Evolutionary conservation across 805 yeast species (phyloP).

Genomic region (Metschnikowia orientalis): DNA sequence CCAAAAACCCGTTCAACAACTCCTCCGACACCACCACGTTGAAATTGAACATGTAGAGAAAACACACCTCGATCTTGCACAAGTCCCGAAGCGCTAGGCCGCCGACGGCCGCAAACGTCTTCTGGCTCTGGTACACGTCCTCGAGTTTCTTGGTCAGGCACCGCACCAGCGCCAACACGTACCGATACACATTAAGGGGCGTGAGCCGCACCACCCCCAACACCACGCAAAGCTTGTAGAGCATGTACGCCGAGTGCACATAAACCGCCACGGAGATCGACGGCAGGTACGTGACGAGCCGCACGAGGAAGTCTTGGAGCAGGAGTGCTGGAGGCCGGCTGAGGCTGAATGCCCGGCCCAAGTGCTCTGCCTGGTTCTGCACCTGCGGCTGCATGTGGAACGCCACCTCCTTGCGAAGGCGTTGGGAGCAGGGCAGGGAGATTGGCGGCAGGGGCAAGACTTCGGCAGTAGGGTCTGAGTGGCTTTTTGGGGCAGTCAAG

Average conservation of each 20-base stretch:
- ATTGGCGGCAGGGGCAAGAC: conserved; percentile 3
- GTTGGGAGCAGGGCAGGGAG: conserved; percentile 11
- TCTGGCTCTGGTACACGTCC: conserved; percentile 42
- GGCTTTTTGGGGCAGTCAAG: too few species aligned
- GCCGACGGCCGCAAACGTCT: conserved; percentile 40
- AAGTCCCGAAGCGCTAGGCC: conserved; percentile 44
- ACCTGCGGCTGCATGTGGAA: conserved; percentile 17
- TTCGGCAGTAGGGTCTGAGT: too few species aligned
- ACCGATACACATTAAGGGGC: conserved; percentile 35
- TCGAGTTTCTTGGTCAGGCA: conserved; percentile 40
- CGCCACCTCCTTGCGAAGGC: conserved; percentile 21
- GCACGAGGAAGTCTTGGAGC: conserved; percentile 31
- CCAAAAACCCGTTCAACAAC: conserved; percentile 29
- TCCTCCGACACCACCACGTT: conserved; percentile 42
- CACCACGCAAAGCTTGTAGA: conserved; percentile 33
- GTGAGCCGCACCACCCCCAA: conserved; percentile 31
- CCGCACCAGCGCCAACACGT: conserved; percentile 36
- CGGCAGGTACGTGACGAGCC: conserved; percentile 38
- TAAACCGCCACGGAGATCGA: conserved; percentile 37
- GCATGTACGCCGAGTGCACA: conserved; percentile 36
- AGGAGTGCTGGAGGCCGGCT: conserved; percentile 32
- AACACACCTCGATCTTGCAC: conserved; percentile 45
- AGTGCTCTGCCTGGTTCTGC: conserved; percentile 24
- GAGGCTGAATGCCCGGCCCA: conserved; percentile 31
- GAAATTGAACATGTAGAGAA: conserved; percentile 47